Evolutionary conservation across 2,329 filamentous ascomycete species (phyloP).

Genomic region (Scleromitrula shiraiana): DNA sequence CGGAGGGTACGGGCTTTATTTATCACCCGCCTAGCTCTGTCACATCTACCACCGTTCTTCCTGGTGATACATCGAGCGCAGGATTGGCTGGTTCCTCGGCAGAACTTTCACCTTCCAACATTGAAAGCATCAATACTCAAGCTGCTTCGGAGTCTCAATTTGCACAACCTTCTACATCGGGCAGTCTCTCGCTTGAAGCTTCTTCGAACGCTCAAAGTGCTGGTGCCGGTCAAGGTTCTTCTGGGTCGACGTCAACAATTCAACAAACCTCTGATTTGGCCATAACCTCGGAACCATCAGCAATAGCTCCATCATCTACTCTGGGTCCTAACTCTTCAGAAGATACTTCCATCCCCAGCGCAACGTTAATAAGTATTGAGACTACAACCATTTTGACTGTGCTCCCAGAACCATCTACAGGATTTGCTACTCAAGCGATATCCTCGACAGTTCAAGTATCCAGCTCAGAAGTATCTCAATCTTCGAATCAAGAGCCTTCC

Average conservation of each 20-base stretch:
- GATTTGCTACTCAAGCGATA: neutral
- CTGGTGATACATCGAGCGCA: neutral
- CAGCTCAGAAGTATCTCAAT: neutral
- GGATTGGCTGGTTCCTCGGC: no score
- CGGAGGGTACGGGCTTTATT: neutral
- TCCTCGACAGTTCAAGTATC: neutral
- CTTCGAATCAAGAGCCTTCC: neutral
- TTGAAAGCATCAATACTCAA: no score
- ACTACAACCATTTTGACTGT: neutral
- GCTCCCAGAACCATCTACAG: neutral
- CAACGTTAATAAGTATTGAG: neutral
- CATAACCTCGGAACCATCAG: no score
- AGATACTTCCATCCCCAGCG: neutral
- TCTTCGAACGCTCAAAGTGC: no score
- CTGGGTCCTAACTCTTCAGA: neutral
- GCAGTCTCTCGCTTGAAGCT: no score
- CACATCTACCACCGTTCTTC: neutral
- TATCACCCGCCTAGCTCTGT: neutral
- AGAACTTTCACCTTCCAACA: no score
- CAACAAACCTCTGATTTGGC: no score
- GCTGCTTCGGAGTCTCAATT: no score
- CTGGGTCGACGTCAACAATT: no score
- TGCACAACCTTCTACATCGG: no score
- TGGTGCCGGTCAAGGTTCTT: no score
- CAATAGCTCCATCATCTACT: neutral